Conservation (phyloP, 2,329 filamentous ascomycete species). For the Drechslerella stenobrocha region DNA sequence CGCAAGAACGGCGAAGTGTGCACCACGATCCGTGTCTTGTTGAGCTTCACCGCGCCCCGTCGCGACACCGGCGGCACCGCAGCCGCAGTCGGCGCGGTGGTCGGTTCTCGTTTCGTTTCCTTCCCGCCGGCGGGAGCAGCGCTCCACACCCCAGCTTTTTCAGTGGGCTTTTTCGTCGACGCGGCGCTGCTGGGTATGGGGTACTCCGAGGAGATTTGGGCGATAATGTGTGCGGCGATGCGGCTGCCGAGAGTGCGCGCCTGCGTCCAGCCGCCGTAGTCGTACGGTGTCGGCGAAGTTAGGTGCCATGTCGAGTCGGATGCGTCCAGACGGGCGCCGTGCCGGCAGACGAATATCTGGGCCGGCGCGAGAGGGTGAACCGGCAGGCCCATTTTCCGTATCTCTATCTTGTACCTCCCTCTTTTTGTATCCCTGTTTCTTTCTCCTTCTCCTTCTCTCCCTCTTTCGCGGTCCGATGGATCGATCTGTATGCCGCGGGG, state of each 20-base stretch:
- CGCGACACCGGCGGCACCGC: conserved; percentile 60
- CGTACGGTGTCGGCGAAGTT: conserved; percentile 88
- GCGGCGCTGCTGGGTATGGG: conserved; percentile 27
- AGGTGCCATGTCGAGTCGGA: conserved; percentile 95
- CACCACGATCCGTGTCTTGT: conserved; percentile 38
- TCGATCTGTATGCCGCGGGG: too few species aligned
- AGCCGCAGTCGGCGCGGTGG: neutral
- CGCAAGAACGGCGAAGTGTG: conserved; percentile 80
- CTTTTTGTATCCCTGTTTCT: too few species aligned
- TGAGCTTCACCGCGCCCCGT: conserved; percentile 75
- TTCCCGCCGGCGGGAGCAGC: conserved; percentile 28
- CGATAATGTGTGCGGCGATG: conserved; percentile 71
- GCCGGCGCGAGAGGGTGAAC: conserved; percentile 46
- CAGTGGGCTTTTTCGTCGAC: conserved; percentile 53
- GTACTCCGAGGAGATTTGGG: conserved; percentile 56
- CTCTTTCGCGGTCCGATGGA: too few species aligned
- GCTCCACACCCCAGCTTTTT: conserved; percentile 58
- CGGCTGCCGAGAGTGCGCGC: conserved; percentile 77
- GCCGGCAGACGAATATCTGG: conserved; percentile 60
- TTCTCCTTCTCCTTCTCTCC: too few species aligned
- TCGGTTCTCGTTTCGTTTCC: conserved; percentile 30
- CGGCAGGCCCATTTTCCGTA: conserved; percentile 23
- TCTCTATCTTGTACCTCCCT: too few species aligned
- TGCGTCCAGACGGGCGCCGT: conserved; percentile 90
- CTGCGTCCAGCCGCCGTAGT: conserved; percentile 93